phyloP scores from a whole-genome alignment of 2,329 filamentous ascomycete genomes.

The Parastagonospora avenae region DNA sequence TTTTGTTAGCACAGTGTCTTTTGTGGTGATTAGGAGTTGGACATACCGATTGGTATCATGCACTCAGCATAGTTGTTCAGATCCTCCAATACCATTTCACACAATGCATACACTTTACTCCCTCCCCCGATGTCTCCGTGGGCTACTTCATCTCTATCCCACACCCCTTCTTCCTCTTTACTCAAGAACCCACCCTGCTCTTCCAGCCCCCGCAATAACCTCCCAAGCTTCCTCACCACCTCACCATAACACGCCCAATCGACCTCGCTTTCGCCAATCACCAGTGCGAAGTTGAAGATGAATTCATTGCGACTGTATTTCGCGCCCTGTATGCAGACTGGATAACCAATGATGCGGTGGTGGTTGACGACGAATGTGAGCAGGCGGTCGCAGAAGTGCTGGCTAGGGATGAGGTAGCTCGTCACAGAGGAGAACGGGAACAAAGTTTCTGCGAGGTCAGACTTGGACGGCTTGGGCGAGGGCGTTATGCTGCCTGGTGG shows the following conservation, averaged over 20 bases:
- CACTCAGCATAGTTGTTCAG: conserved; percentile 97
- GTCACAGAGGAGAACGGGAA: conserved; percentile 86
- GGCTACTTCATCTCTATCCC: conserved; percentile 33
- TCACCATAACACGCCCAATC: conserved; percentile 82
- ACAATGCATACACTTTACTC: conserved; percentile 68
- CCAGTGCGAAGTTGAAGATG: conserved; percentile 96
- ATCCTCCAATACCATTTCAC: conserved; percentile 88
- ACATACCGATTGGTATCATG: conserved; percentile 92
- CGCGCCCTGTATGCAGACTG: conserved; percentile 78
- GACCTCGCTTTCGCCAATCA: conserved; percentile 67
- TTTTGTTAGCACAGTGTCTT: conserved; percentile 1
- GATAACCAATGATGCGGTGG: conserved; percentile 83
- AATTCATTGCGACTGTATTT: conserved; percentile 93
- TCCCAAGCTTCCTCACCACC: conserved; percentile 83
- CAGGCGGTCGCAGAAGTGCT: conserved; percentile 92
- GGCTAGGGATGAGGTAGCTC: conserved; percentile 91
- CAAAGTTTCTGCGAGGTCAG: conserved; percentile 63
- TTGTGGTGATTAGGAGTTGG: too few species aligned
- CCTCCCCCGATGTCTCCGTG: conserved; percentile 40
- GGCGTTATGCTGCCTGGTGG: conserved; percentile 63
- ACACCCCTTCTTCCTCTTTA: conserved; percentile 55
- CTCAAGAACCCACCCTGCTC: conserved; percentile 87
- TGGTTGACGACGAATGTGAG: conserved; percentile 77
- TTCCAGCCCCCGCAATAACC: conserved; percentile 86
- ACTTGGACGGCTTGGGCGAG: conserved; percentile 19